A percentile compares a stretch with the other conserved stretches of the same genome.
These are phyloP conservation scores for Solanum tacnaense DNA, from an alignment of 257 asterid species.

Conservation along the genomic window DNA sequence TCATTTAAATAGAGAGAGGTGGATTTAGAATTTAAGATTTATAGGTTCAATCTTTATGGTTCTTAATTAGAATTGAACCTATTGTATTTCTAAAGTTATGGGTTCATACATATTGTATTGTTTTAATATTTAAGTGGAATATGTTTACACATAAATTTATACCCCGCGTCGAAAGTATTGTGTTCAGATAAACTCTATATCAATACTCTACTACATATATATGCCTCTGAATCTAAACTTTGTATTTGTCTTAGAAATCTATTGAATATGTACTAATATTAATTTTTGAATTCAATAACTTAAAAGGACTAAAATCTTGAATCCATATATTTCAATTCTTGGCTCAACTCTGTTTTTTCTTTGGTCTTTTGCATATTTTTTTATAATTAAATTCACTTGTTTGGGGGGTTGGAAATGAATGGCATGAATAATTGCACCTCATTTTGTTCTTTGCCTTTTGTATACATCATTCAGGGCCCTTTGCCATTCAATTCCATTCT, in stretches of 20 bases:
- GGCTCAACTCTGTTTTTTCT: background rate
- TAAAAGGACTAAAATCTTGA: background rate
- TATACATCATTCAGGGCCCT: conserved; percentile 46
- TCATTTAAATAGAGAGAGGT: background rate
- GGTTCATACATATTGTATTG: background rate
- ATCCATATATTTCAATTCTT: background rate
- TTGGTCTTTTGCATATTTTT: background rate
- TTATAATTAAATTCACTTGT: background rate
- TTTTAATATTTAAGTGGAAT: background rate
- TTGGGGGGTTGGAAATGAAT: conserved; percentile 29
- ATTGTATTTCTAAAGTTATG: background rate
- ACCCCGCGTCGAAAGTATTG: background rate
- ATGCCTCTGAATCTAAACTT: background rate
- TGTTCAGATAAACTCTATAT: background rate
- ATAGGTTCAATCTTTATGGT: background rate
- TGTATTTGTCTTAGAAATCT: background rate
- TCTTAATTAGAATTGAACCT: background rate
- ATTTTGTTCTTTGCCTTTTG: conserved; percentile 55
- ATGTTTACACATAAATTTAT: background rate
- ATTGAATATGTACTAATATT: background rate
- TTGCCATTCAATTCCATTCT: conserved; percentile 12
- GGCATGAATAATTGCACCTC: conserved; percentile 44
- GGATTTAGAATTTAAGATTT: background rate
- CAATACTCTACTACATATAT: background rate
- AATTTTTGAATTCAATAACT: background rate